Percentiles rank a stretch among this genome's conserved stretches.
phyloP scores from a whole-genome alignment of 306 rosid species.

The Vigna trinervia region DNA sequence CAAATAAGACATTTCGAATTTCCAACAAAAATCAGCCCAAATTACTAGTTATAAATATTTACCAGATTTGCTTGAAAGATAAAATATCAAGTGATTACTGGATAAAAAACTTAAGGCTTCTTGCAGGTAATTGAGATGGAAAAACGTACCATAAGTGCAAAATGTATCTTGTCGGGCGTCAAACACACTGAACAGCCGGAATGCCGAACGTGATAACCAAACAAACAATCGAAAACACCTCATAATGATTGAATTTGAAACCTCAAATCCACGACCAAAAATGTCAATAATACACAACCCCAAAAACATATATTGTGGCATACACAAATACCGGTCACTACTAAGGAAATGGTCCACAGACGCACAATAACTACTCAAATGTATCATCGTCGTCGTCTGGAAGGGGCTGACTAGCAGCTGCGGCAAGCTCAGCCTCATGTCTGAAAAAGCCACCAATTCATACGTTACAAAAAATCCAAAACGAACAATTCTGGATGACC shows the following conservation, averaged over 20 bases:
- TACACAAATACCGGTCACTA: slow-evolving; percentile 38
- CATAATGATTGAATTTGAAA: slow-evolving; percentile 2
- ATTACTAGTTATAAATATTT: too few relatives aligned
- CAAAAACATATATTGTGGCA: slow-evolving; percentile 36
- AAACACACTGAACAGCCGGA: background rate
- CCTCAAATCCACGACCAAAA: slow-evolving; percentile 35
- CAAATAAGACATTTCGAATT: too few relatives aligned
- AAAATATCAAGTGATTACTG: too few relatives aligned
- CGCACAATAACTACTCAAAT: slow-evolving; percentile 55
- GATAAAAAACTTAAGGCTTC: too few relatives aligned
- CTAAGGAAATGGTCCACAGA: slow-evolving; percentile 7
- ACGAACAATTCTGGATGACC: background rate
- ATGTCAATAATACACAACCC: slow-evolving; percentile 38
- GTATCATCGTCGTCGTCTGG: slow-evolving; percentile 81
- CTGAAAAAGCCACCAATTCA: slow-evolving; percentile 43
- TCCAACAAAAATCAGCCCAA: too few relatives aligned
- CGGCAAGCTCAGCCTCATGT: slow-evolving; percentile 73
- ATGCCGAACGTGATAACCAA: background rate
- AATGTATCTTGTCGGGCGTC: too few relatives aligned
- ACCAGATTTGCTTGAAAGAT: too few relatives aligned
- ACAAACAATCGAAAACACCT: background rate
- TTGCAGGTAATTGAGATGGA: too few relatives aligned
- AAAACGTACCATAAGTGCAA: too few relatives aligned
- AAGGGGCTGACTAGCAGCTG: slow-evolving; percentile 79
- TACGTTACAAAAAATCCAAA: background rate